These are phyloP conservation scores for Erysiphe pulchra DNA, from an alignment of 2,329 filamentous ascomycete species.

Conservation along the genomic window DNA sequence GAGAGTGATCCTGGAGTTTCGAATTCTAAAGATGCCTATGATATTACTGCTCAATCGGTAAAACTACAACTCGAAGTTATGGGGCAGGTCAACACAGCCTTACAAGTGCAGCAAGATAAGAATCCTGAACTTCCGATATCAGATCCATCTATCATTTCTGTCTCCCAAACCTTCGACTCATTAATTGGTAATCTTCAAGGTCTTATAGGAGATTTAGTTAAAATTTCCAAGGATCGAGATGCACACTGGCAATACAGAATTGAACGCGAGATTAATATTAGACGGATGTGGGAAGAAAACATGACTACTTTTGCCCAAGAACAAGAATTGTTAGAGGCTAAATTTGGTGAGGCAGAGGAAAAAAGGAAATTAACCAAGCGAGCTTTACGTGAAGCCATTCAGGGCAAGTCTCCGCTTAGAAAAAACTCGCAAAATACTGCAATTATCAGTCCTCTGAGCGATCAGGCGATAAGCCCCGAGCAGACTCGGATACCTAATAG, in stretches of 20 bases:
- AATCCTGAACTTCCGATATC: conserved; percentile 50
- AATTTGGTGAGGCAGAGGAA: conserved; percentile 68
- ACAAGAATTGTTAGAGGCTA: conserved; percentile 72
- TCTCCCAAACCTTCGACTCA: conserved; percentile 63
- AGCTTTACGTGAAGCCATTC: conserved; percentile 65
- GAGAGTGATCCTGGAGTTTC: conserved; percentile 53
- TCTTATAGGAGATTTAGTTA: conserved; percentile 62
- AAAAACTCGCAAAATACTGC: conserved; percentile 9
- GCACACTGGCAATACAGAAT: conserved; percentile 92
- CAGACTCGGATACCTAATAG: not conserved
- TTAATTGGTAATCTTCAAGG: conserved; percentile 71
- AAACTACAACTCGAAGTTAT: conserved; percentile 81
- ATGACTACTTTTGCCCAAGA: conserved; percentile 93
- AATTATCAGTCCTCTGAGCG: conserved; percentile 10
- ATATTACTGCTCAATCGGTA: conserved; percentile 88
- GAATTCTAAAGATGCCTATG: conserved; percentile 75
- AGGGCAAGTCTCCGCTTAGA: conserved; percentile 27
- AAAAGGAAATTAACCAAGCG: conserved; percentile 78
- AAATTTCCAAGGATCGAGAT: conserved; percentile 83
- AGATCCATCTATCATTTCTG: conserved; percentile 51
- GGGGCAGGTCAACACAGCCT: conserved; percentile 57
- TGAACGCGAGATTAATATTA: conserved; percentile 72
- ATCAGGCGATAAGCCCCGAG: conserved; percentile 8
- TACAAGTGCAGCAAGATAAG: conserved; percentile 43
- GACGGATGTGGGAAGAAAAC: conserved; percentile 95